Base-by-base conservation (phyloP, 2,329 filamentous ascomycete genomes). In the Paecilomyces sp. region DNA sequence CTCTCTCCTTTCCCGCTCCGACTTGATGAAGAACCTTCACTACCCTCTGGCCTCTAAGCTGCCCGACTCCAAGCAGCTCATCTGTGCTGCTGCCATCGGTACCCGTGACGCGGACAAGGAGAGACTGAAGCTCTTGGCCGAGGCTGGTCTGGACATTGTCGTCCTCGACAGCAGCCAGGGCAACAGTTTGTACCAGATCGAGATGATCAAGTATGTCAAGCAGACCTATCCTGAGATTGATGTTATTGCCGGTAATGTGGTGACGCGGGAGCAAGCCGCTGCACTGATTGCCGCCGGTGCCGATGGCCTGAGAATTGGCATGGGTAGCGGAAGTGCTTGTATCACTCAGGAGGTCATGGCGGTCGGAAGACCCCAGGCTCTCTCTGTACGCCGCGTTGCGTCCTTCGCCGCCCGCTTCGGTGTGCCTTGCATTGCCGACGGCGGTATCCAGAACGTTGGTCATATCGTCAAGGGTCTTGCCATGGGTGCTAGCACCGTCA, bases 291-390 rank as follows among this genome's bases (percentile, higher is more conserved):
- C 90, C 62, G 94, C 93, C 66, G 94, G 94, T 74, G 93, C 91
- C 61, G 94, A 99, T 74, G 95, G 94, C 75, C 86, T 99, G 68
- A 91, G 94, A 74, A 99, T 99, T 73, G 94, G 94, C 74, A 99
- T 99, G 94, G 94, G 94, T 68, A 96, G 91, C 74, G 94, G 94
- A 72, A 96, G 91, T 72, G 94, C 94, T 72, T 99, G 94, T 79
- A 99, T 99, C 70, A 99, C 94, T 59, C 94, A 99, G 79, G 94
- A 99, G 80, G 95, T 99, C 73, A 99, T 99, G 94, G 94, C 94
- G 67, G 93, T 99, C 56, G 94, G 95, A 61, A 89, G 94, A 70
- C 94, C 94, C 60, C 94, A 99, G 80, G 94, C 95, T 51, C 91
- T 92, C 30, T 88, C 94, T 52, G 93, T 99, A 61, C 92, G 90